Conservation (phyloP, 2,329 filamentous ascomycete genomes). For the Amauroascus niger region DNA sequence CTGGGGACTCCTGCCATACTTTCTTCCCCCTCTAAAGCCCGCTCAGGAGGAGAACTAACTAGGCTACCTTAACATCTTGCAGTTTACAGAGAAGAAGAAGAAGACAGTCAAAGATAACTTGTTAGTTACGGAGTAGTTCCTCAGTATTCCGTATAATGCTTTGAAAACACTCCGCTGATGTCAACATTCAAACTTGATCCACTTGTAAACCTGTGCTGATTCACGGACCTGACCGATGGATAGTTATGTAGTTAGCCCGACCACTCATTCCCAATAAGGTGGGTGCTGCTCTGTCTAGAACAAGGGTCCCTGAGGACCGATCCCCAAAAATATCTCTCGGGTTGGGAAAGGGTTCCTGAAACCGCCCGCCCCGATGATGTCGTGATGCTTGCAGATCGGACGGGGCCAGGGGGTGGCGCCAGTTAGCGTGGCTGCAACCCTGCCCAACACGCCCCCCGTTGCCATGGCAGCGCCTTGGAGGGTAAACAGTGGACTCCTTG, state of each 20-base stretch:
- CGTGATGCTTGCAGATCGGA: not conserved
- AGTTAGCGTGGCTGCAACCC: conserved; percentile 1
- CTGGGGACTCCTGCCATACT: too few relatives aligned
- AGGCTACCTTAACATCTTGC: too few relatives aligned
- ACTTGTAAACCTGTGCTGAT: not conserved
- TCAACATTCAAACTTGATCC: not conserved
- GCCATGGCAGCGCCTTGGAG: conserved; percentile 9
- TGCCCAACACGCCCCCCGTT: conserved; percentile 6
- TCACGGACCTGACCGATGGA: conserved; percentile 1
- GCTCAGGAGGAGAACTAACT: too few relatives aligned
- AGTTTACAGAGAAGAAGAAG: too few relatives aligned
- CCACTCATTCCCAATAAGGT: not conserved
- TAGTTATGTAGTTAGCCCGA: not conserved
- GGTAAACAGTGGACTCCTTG: conserved; percentile 10
- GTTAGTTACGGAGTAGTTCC: too few relatives aligned
- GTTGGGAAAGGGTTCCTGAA: not conserved
- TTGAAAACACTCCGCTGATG: too few relatives aligned
- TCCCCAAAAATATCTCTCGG: conserved; percentile 5
- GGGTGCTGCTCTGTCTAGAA: not conserved
- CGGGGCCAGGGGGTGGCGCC: not conserved
- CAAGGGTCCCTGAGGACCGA: too few relatives aligned
- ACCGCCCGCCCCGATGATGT: conserved; percentile 7
- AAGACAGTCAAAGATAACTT: too few relatives aligned
- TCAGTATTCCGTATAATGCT: too few relatives aligned
- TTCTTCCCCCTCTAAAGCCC: too few relatives aligned